A percentile compares a stretch with the other conserved stretches of the same genome.
Evolutionary conservation across 805 yeast species (phyloP).

Genomic region (Tetrapisispora arboricola): DNA sequence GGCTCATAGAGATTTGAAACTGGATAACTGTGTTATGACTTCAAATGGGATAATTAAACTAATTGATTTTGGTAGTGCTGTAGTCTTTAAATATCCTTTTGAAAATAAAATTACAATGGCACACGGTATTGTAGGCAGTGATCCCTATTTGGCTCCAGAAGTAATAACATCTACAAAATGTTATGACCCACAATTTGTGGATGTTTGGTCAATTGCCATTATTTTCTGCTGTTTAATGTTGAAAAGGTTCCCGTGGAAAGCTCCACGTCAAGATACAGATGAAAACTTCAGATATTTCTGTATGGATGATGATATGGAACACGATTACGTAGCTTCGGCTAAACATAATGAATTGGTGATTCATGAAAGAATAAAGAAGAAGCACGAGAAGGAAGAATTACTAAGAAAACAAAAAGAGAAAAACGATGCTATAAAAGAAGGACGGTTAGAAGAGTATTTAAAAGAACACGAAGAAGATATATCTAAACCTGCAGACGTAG

Average conservation of each 20-base stretch:
- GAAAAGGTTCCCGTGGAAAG: slow-evolving; percentile 82
- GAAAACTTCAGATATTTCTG: slow-evolving; percentile 60
- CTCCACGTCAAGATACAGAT: slow-evolving; percentile 53
- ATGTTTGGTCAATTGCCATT: slow-evolving; percentile 77
- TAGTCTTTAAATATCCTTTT: slow-evolving; percentile 69
- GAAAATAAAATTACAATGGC: slow-evolving; percentile 49
- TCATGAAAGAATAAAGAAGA: slow-evolving; percentile 31
- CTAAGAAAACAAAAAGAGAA: slow-evolving; percentile 4
- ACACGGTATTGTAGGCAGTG: slow-evolving; percentile 76
- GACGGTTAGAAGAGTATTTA: slow-evolving; percentile 5
- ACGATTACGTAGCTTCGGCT: slow-evolving; percentile 65
- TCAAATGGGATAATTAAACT: slow-evolving; percentile 62
- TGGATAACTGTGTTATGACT: slow-evolving; percentile 76
- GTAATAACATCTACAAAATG: slow-evolving; percentile 41
- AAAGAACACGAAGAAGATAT: slow-evolving; percentile 3
- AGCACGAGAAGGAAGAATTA: slow-evolving; percentile 7
- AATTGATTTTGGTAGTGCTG: slow-evolving; percentile 80
- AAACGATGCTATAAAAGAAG: slow-evolving; percentile 4
- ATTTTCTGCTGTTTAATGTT: slow-evolving; percentile 82
- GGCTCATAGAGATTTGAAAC: slow-evolving; percentile 73
- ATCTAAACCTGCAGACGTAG: neutral
- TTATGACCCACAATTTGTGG: slow-evolving; percentile 71
- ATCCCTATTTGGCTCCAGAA: slow-evolving; percentile 82
- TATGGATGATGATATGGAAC: slow-evolving; percentile 61
- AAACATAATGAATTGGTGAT: slow-evolving; percentile 58